Evolutionary conservation across 1,139 yeast species (phyloP), one percentile per base, ranked within the genome.

Genomic region (Blastobotrys buckinghamii): DNA sequence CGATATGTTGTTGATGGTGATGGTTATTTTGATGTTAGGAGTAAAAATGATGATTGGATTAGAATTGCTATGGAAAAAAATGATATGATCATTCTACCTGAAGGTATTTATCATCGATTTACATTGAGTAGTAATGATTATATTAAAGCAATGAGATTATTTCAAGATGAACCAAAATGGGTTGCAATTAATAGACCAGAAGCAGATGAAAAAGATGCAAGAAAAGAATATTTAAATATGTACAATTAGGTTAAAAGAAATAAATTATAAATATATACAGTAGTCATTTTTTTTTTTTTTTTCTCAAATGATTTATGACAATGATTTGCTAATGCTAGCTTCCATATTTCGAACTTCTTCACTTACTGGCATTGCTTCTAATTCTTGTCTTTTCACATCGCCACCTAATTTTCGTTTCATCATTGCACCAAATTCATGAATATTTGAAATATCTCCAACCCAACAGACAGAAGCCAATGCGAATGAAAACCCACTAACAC

Each of bases 151-250:
- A 67, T 86, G 62, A 74, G 98, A 55, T 71, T 92, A 58, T 92
- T 92, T 72, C 82, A 88, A 67, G 96, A 89, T 59, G 96, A 90
- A 68, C 97, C 97, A 30, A 89, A 88, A 64, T 92, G 98, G 97
- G 80, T 85, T 50, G 96, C 97, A 9, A 78, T 87, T 60, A 79
- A 82, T 63, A 77, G 96, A 55, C 80, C 83, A 0, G 72, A 64
- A 6, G 74, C 73, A 15, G 77, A 73, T 53, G 54, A 53, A 16
- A 75, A 76, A 58, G 46, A 57, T 36, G 63, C 65, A 55, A 69
- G 81, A 51, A 51, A 60, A 49, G 65, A 69, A 45, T 79, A 79
- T 57, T 53, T 78, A 2, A 29, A 20, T 40, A 30, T 30, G 36
- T 40, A 40, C 26, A 29, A n/a, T 39, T 20, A 35, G 19, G 8